Conservation (phyloP, 1,139 yeast genomes). For the Taiozyma sp. region DNA sequence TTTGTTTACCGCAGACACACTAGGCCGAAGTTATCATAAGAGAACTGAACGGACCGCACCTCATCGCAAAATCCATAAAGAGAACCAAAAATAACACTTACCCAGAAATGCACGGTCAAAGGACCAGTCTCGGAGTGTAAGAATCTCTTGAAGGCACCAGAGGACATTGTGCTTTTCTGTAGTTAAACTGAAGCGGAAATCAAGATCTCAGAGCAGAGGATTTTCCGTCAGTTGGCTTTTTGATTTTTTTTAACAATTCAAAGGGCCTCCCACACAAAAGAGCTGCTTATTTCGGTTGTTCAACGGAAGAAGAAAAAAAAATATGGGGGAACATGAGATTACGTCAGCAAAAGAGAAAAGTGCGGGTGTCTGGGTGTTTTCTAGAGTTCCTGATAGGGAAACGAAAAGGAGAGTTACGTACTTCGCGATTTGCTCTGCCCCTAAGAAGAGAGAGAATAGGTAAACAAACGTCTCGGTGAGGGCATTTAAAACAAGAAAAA, state of each 20-base stretch:
- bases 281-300: neutral
- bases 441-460: too few species aligned
- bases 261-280: neutral
- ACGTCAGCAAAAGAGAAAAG: neutral
- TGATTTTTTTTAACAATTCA: neutral
- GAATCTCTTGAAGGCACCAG: slow-evolving; percentile 66
- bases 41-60: neutral
- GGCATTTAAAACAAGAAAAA: too few species aligned
- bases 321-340: neutral
- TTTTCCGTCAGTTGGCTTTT: neutral
- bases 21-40: too few species aligned
- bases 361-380: neutral
- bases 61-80: neutral
- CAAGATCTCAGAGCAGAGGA: neutral
- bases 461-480: too few species aligned
- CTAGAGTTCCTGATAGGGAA: neutral
- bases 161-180: slow-evolving; percentile 2
- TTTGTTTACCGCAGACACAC: too few species aligned
- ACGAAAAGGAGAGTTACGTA: neutral
- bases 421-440: too few species aligned
- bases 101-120: slow-evolving; percentile 94
- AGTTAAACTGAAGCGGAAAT: neutral
- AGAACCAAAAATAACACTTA: slow-evolving; percentile 19
- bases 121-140: slow-evolving; percentile 92
- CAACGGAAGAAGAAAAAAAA: neutral